phyloP scores from a whole-genome alignment of 305 asterid species.

The Rubia peregrina region DNA sequence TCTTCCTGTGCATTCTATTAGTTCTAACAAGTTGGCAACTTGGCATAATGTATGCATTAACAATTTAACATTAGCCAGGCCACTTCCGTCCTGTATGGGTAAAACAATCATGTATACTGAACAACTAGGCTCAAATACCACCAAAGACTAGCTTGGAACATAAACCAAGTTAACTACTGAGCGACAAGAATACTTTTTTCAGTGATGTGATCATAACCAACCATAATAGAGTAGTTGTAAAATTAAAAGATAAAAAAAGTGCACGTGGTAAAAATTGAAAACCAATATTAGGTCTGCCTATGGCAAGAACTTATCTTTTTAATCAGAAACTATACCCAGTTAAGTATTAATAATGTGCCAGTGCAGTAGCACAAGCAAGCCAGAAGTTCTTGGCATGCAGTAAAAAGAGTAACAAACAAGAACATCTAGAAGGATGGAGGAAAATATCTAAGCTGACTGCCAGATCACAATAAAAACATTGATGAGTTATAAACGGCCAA shows the following conservation, averaged over 20 bases:
- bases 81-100: neutral
- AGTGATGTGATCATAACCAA: neutral
- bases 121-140: neutral
- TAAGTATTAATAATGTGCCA: neutral
- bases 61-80: neutral
- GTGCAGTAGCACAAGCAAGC: neutral
- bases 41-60: neutral
- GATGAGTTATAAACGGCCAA: neutral
- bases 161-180: neutral
- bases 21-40: neutral
- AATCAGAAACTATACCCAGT: neutral
- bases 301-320: neutral
- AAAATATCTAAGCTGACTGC: constrained; percentile 6
- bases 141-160: neutral
- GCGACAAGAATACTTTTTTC: neutral
- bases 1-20: neutral
- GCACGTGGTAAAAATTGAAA: neutral
- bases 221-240: neutral
- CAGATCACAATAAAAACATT: neutral
- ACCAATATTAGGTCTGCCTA: neutral
- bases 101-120: neutral
- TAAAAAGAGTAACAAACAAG: neutral
- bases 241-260: neutral
- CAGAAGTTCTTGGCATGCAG: neutral
- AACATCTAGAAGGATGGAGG: neutral